These are phyloP conservation scores for Populus euphratica DNA, from an alignment of 345 rosid genomes.

Conservation along the genomic window DNA sequence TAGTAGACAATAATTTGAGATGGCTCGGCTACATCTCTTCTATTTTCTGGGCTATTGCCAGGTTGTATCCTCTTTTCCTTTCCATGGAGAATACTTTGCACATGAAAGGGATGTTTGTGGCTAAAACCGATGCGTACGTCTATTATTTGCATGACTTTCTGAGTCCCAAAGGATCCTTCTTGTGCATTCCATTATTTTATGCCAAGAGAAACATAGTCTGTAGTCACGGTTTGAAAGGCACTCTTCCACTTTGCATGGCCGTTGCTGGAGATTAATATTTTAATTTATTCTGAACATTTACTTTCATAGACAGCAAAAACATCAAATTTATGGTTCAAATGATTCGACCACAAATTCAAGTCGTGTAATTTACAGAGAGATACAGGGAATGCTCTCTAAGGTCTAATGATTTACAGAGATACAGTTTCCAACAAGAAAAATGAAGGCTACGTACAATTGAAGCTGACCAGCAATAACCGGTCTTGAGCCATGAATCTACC, in stretches of 20 bases:
- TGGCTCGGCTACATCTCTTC: neutral
- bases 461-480: slow-evolving; percentile 17
- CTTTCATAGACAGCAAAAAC: neutral
- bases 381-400: neutral
- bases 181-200: neutral
- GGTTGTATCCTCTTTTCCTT: neutral
- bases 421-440: too few species aligned
- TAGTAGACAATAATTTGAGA: too few species aligned
- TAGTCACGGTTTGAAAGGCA: neutral
- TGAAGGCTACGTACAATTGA: neutral
- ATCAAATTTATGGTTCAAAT: neutral
- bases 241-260: neutral
- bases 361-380: neutral
- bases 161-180: neutral
- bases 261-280: too few species aligned
- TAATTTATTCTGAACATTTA: too few species aligned
- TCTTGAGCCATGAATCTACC: too few species aligned
- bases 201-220: too few species aligned
- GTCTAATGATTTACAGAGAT: neutral
- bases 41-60: neutral
- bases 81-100: too few species aligned
- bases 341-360: neutral
- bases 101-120: neutral
- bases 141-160: neutral
- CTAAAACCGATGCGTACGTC: neutral